Base-by-base conservation (phyloP, 768 basidiomycete genomes). In the Kwoniella heveanensis region DNA sequence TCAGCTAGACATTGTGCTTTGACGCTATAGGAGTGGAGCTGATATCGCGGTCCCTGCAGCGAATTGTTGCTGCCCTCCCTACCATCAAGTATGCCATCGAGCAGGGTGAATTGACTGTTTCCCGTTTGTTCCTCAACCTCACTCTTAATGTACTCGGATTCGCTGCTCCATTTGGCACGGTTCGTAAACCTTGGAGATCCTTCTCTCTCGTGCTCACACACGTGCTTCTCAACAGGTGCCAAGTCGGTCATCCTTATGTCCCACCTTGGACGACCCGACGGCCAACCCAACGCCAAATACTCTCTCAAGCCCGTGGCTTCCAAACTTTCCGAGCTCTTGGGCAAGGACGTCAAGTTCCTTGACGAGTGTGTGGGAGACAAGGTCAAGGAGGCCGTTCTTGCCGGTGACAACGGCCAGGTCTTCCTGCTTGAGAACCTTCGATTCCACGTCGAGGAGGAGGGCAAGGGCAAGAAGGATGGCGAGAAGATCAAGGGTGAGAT, bases 391-490 rank as follows among this genome's bases (percentile, higher is more conserved):
- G 85, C 87, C 49, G 89, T 96, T 67, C 84, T 86, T 70, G 82
- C 80, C 46, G 88, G 90, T 5, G 74, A 85, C 29, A 70, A 81
- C 47, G 82, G 82, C 9, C 74, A 81, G 52, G 90, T 94, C 53
- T 84, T 98, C 82, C 85, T 99, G 62, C 87, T 99, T 76, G 95
- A 99, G 83, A 99, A 99, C 83, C 84, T 99, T 56, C 90, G 95
- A 64, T 99, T 96, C 87, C 92, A 98, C 82, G 92, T 92, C 69
- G 95, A 95, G 77, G 95, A 99, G 82, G 95, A 99, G 81, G 95
- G 95, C 72, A 95, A 95, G 83, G 92, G 93, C 81, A 88, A 90
- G 80, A 92, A 95, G 56, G 92, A 93, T 52, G 74, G 69, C 36
- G 87, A 88, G 75, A 99, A 99, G 85, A 89, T 85, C 72, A 98